Percentiles rank a stretch among this genome's conserved stretches.
These are phyloP conservation scores for Fraxinus paxiana DNA, from an alignment of 305 asterid genomes.

Conservation along the genomic window DNA sequence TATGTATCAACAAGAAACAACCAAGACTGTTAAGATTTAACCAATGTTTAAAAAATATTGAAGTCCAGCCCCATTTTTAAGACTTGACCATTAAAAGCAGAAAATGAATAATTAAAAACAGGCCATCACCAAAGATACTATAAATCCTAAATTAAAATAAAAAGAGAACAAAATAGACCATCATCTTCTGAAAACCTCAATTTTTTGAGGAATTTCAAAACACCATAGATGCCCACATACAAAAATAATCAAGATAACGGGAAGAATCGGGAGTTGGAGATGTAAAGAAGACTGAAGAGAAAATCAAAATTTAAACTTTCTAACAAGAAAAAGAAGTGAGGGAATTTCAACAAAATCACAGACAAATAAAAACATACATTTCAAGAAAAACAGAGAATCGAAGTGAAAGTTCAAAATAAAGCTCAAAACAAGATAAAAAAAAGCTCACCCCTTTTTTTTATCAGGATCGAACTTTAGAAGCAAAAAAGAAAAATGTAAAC, in stretches of 20 bases:
- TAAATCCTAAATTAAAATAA: background rate
- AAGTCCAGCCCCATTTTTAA: slow-evolving; percentile 11
- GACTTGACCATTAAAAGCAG: background rate
- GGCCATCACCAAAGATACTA: background rate
- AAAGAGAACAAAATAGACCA: slow-evolving; percentile 15
- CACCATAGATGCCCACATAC: background rate
- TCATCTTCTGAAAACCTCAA: slow-evolving; percentile 8
- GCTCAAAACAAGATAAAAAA: background rate
- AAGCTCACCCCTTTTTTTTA: background rate
- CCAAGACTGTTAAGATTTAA: background rate
- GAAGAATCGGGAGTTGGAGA: background rate
- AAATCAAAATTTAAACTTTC: background rate
- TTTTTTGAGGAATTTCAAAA: background rate
- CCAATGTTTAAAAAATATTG: background rate
- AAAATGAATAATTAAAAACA: background rate
- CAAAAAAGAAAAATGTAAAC: background rate
- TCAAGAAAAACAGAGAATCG: background rate
- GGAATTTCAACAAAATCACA: background rate
- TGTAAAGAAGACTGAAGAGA: background rate
- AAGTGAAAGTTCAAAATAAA: background rate
- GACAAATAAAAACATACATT: background rate
- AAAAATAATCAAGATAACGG: background rate
- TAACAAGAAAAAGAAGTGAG: background rate
- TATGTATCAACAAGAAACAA: background rate
- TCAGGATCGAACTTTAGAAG: background rate